Evolutionary conservation across 352 stramenopile species (phyloP).

Genomic region (Phytophthora sansomeana): DNA sequence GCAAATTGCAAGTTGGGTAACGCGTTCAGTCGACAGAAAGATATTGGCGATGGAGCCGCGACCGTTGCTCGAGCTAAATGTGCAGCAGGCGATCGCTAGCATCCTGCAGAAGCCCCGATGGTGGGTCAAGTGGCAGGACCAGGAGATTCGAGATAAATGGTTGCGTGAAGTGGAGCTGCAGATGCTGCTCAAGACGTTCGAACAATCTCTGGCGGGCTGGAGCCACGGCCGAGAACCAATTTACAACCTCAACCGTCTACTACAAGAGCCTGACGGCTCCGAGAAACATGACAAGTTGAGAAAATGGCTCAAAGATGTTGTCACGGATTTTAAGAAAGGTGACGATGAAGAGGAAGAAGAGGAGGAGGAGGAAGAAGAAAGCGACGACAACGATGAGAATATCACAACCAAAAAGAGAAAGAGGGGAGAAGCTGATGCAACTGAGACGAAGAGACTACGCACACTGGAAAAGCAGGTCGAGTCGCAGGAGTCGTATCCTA

Average conservation of each 20-base stretch:
- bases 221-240: conserved; percentile 14
- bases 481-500: conserved; percentile 19
- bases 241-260: conserved; percentile 9
- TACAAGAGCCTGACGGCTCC: background rate
- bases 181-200: conserved; percentile 35
- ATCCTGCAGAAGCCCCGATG: conserved; percentile 54
- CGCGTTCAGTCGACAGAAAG: too few species aligned
- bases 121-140: conserved; percentile 51
- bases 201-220: conserved; percentile 30
- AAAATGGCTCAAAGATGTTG: conserved; percentile 24
- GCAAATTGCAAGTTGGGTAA: too few species aligned
- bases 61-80: conserved; percentile 44
- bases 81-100: conserved; percentile 41
- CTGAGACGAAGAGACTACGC: conserved; percentile 9
- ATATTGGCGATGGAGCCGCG: conserved; percentile 54
- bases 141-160: conserved; percentile 41
- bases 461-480: conserved; percentile 10
- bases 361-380: conserved; percentile 10
- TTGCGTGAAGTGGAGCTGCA: conserved; percentile 39
- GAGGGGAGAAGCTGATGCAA: conserved; percentile 14
- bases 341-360: conserved; percentile 19
- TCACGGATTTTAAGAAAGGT: conserved; percentile 26
- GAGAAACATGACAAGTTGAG: conserved; percentile 23
- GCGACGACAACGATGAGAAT: conserved; percentile 9
- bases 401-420: conserved; percentile 12